Conservation (phyloP, 2,329 filamentous ascomycete species). For the Nigrospora sphaerica region DNA sequence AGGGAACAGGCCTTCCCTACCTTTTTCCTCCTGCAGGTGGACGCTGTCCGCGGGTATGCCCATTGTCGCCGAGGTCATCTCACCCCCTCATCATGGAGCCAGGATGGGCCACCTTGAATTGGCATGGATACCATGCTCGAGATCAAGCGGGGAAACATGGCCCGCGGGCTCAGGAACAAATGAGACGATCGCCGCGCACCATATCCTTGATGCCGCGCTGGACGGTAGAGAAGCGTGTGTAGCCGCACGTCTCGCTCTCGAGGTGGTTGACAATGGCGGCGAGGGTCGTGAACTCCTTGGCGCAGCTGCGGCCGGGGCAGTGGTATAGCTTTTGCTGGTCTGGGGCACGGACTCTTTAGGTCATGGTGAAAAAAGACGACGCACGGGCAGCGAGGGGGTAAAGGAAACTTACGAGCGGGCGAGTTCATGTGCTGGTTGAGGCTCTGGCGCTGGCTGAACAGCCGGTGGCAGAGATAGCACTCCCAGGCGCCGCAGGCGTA, state of each 20-base stretch:
- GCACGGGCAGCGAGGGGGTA: neutral
- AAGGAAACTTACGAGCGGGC: conserved; percentile 33
- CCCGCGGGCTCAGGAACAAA: neutral
- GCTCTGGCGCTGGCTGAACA: conserved; percentile 24
- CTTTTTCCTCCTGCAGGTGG: too few species aligned
- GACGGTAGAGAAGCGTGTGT: conserved; percentile 26
- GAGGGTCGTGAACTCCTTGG: conserved; percentile 29
- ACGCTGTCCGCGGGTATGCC: too few species aligned
- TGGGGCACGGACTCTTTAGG: conserved; percentile 2
- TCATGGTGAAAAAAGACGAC: neutral
- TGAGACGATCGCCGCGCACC: neutral
- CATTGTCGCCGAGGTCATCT: too few species aligned
- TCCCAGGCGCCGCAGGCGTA: conserved; percentile 40
- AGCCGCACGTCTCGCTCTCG: conserved; percentile 34
- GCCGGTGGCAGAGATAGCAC: conserved; percentile 46
- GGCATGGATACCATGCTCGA: too few species aligned
- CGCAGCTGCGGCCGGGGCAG: conserved; percentile 28
- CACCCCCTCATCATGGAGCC: too few species aligned
- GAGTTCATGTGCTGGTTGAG: conserved; percentile 51
- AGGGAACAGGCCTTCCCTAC: too few species aligned
- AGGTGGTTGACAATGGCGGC: conserved; percentile 33
- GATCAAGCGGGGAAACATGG: too few species aligned
- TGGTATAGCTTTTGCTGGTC: conserved; percentile 32
- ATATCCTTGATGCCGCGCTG: neutral
- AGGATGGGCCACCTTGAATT: too few species aligned